Percentiles rank a stretch among this genome's conserved stretches.
Evolutionary conservation across 768 basidiomycete genomes (phyloP).

Genomic region (Leucocoprinus leucothites): DNA sequence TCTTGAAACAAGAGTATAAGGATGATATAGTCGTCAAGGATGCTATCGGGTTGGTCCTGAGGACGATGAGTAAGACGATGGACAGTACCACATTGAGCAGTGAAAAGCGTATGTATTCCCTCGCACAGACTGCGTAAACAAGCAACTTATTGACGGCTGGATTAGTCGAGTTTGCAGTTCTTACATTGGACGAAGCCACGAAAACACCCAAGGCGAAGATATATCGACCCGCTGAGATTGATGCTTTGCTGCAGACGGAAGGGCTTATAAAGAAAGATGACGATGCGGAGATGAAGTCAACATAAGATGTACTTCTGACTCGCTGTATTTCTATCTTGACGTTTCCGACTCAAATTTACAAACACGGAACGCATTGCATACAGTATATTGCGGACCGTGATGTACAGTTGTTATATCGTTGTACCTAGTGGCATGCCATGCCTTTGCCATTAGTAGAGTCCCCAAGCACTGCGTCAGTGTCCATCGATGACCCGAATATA

Average conservation of each 20-base stretch:
- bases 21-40: slow-evolving; percentile 91
- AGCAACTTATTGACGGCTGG: slow-evolving; percentile 3
- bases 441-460: slow-evolving; percentile 51
- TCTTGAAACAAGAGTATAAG: slow-evolving; percentile 98
- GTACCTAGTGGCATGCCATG: slow-evolving; percentile 71
- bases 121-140: not conserved
- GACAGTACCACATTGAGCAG: slow-evolving; percentile 95
- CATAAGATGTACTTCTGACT: slow-evolving; percentile 22
- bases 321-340: slow-evolving; percentile 24
- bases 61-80: slow-evolving; percentile 99
- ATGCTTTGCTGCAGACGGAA: slow-evolving; percentile 73
- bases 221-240: slow-evolving; percentile 85
- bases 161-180: slow-evolving; percentile 92
- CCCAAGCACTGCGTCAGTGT: slow-evolving; percentile 54
- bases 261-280: slow-evolving; percentile 88
- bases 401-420: too few species aligned
- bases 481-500: slow-evolving; percentile 64
- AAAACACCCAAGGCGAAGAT: slow-evolving; percentile 89
- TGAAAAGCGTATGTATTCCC: slow-evolving; percentile 76
- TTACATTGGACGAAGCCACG: slow-evolving; percentile 77
- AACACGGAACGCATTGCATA: too few species aligned
- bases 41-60: slow-evolving; percentile 86
- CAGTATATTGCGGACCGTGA: slow-evolving; percentile 19
- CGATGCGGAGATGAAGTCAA: slow-evolving; percentile 72
- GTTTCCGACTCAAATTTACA: slow-evolving; percentile 77